Evolutionary conservation across 306 rosid genomes (phyloP).

Genomic region (Vigna mungo): DNA sequence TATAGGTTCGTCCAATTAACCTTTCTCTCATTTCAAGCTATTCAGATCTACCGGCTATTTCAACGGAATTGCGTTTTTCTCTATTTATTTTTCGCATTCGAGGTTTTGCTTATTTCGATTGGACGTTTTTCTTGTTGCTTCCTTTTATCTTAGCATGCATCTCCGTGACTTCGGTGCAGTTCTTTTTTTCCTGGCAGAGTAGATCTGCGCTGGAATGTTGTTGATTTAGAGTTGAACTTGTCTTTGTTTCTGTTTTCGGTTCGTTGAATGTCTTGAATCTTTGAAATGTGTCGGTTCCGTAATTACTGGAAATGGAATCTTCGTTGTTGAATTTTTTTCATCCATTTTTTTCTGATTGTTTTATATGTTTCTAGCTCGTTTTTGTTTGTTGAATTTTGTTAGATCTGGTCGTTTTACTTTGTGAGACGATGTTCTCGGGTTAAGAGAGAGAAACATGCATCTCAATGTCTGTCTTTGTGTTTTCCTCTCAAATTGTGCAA

Average conservation of each 20-base stretch:
- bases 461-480: not conserved
- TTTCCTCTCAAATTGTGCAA: not conserved
- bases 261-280: not conserved
- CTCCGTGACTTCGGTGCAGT: not conserved
- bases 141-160: not conserved
- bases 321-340: constrained; percentile 25
- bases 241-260: constrained; percentile 9
- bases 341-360: not conserved
- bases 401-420: constrained; percentile 30
- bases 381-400: not conserved
- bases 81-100: not conserved
- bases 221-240: constrained; percentile 25
- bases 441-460: not conserved
- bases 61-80: not conserved
- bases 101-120: not conserved
- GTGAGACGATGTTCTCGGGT: not conserved
- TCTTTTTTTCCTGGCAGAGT: not conserved
- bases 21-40: not conserved
- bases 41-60: constrained; percentile 27
- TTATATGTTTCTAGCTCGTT: constrained; percentile 4
- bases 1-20: constrained; percentile 37
- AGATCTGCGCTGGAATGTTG: constrained; percentile 15
- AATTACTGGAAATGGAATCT: constrained; percentile 1
- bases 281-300: constrained; percentile 9
- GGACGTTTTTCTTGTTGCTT: not conserved